Evolutionary conservation across 805 yeast species (phyloP), one percentile per base, ranked within the genome.

Genomic region (Candida maltosa): DNA sequence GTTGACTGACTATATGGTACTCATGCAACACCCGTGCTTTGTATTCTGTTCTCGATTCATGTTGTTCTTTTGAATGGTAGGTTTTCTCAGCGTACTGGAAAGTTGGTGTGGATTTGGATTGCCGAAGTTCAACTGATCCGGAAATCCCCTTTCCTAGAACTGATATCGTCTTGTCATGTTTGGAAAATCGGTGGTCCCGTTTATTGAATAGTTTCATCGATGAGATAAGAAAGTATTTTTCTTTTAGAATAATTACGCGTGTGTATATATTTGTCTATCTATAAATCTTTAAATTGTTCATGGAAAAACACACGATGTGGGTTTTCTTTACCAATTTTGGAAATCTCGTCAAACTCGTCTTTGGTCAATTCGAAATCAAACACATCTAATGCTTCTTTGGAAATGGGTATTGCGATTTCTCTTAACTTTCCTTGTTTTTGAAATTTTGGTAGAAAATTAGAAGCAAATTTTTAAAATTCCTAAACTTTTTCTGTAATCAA

Each of bases 291-390:
- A 28, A 37, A 42, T 20, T 26, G 18, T 18, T 26, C 33, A 21
- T 34, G 32, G 24, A 49, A 39, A 32, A 60, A 58, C n/a, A 45
- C 52, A 32, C 65, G 49, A 44, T 47, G 52, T 15, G 37, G 44
- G 45, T 48, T 48, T 5, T 39, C 41, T 10, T 42, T 29, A 16
- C 67, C 68, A 9, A 42, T 46, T 9, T 39, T 35, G 32, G 43
- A 45, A 27, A 64, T 64, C 22, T 40, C 29, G 17, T 40, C 41
- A 10, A 58, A 48, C 31, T 84, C 93, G 1, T 59, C 75, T 1
- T 56, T 42, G 2, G 69, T 56, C 38, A 85, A 60, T 44, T 71
- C 62, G 43, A 84, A 80, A 21, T 66, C 68, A 41, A 75, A 76
- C 22, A 79, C 56, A 17, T 73, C 69, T 21, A n/a, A n/a, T n/a